Evolutionary conservation across 192 early-diverging fungal species (phyloP), one percentile per base, ranked within the genome.

Genomic region (Coemansia sp.): DNA sequence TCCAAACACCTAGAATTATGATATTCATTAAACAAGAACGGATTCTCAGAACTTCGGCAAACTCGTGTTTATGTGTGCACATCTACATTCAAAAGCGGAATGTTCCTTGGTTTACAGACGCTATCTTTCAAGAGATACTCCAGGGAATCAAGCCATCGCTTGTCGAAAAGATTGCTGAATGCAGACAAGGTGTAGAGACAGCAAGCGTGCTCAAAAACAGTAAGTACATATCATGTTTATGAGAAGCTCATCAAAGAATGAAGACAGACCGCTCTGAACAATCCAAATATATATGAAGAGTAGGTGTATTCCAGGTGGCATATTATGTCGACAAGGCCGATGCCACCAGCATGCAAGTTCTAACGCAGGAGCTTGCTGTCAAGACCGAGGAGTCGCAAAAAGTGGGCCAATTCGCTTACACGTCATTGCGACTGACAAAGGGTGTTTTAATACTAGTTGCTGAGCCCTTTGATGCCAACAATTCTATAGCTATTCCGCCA

Each of bases 381-480:
- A 80, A 80, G 53, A 23, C 52, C 8, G 71, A 73, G 44, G 45
- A 60, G 23, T 29, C 10, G 4, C 52, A 52, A 15, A 58, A 57
- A 30, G 40, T 55, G 9, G 47, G 63, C 23, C 60, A 74, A 30
- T 80, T 80, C n/a, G 41, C 57, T 3, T 80, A 80, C 58, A 60
- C 45, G 3, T 60, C 58, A 28, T 55, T 74, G 14, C 60, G 64
- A 9, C 17, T 59, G 11, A 42, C 67, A 22, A 55, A 22, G 19
- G 38, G 37, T 20, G 67, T 64, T n/a, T 50, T 80, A 38, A 47
- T 80, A 6, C 34, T 80, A 6, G 71, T 80, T 34, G 67, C 71
- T 6, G 77, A 74, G 58, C 77, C 77, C 14, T 80, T 70, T 38
- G 71, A 80, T 25, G 67, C 67, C 11, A 80, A 80, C 67, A 80